These are phyloP conservation scores for Hirschfeldia incana DNA, from an alignment of 345 rosid species.

Conservation along the genomic window DNA sequence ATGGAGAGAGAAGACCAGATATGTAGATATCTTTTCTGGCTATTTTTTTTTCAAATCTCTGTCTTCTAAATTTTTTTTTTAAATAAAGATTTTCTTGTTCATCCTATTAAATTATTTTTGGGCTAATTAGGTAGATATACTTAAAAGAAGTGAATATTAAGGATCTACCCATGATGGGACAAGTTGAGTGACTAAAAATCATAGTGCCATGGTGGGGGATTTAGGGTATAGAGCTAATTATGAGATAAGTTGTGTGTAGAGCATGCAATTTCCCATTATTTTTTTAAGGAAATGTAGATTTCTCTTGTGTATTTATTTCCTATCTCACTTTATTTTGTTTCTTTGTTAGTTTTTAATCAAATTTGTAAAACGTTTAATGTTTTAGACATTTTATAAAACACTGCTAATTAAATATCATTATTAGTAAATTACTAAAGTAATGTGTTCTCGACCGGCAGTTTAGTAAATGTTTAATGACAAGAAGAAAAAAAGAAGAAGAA, in stretches of 20 bases:
- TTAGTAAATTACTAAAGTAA: background rate
- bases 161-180: too few species aligned
- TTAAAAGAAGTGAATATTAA: too few species aligned
- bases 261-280: too few species aligned
- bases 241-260: too few species aligned
- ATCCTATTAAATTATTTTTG: conserved; percentile 8
- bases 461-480: background rate
- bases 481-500: background rate
- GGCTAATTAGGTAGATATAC: too few species aligned
- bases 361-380: too few species aligned
- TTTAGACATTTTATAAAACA: too few species aligned
- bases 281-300: conserved; percentile 28
- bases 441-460: background rate
- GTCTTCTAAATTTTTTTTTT: background rate
- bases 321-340: background rate
- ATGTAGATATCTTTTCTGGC: conserved; percentile 9
- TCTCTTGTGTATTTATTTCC: background rate
- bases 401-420: too few species aligned
- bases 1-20: conserved; percentile 12
- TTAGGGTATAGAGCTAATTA: too few species aligned
- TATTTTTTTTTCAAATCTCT: conserved; percentile 22
- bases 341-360: background rate
- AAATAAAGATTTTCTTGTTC: conserved; percentile 3
- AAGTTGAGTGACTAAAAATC: too few species aligned
- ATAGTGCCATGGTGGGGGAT: too few species aligned